Conservation (phyloP, 2,329 filamentous ascomycete species). For the Penicillium griseofulvum region DNA sequence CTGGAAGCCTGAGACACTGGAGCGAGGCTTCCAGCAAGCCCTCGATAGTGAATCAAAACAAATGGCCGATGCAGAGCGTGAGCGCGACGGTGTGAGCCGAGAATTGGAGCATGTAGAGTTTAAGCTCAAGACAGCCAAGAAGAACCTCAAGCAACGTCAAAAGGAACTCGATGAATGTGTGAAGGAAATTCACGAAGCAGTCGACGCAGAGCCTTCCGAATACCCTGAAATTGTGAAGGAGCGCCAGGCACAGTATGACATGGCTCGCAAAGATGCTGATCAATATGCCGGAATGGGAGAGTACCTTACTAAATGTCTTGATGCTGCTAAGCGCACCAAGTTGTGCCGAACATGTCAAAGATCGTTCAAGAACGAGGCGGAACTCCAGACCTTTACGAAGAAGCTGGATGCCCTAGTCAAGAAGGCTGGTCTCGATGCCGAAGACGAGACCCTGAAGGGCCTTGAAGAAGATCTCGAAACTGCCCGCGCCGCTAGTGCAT, state of each 20-base stretch:
- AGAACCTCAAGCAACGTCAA: constrained; percentile 63
- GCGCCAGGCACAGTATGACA: constrained; percentile 52
- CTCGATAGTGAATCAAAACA: constrained; percentile 57
- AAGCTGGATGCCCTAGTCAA: constrained; percentile 61
- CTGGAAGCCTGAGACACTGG: constrained; percentile 70
- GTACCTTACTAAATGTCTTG: constrained; percentile 69
- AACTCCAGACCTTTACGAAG: constrained; percentile 62
- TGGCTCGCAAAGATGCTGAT: constrained; percentile 62
- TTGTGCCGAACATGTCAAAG: constrained; percentile 75
- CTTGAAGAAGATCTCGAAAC: constrained; percentile 61
- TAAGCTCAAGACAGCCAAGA: constrained; percentile 63
- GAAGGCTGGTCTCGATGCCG: constrained; percentile 54
- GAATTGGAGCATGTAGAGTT: constrained; percentile 76
- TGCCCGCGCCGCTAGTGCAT: constrained; percentile 61
- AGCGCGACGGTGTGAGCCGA: constrained; percentile 67
- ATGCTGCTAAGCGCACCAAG: constrained; percentile 64
- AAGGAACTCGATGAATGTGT: constrained; percentile 63
- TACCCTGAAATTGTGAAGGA: constrained; percentile 55
- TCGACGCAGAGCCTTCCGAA: constrained; percentile 51
- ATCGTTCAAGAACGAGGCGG: constrained; percentile 59
- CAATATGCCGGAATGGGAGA: constrained; percentile 66
- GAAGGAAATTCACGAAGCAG: constrained; percentile 58
- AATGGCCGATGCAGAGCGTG: constrained; percentile 64
- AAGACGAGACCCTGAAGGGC: constrained; percentile 62
- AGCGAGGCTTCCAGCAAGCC: constrained; percentile 65